Percentiles rank a stretch among this genome's conserved stretches.
Evolutionary conservation across 345 rosid genomes (phyloP).

Genomic region (Pelargonium nanum): DNA sequence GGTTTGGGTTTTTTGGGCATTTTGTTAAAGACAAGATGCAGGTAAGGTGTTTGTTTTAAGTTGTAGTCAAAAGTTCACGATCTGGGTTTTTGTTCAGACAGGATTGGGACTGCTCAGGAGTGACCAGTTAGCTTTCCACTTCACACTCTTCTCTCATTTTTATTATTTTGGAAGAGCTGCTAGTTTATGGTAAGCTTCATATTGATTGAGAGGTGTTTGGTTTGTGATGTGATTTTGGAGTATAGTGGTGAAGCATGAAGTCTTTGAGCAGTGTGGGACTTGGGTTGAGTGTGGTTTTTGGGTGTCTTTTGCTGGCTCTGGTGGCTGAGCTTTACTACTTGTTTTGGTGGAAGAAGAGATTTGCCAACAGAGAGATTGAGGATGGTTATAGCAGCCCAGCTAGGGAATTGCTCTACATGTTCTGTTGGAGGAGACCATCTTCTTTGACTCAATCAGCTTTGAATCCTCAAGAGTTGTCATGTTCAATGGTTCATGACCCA

Average conservation of each 20-base stretch:
- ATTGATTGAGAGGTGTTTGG: neutral
- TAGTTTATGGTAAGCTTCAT: neutral
- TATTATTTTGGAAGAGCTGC: neutral
- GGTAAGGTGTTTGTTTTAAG: slow-evolving; percentile 20
- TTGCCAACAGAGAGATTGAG: slow-evolving; percentile 31
- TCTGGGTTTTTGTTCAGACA: slow-evolving; percentile 20
- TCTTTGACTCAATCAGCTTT: slow-evolving; percentile 29
- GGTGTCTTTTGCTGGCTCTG: slow-evolving; percentile 70
- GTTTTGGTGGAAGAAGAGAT: slow-evolving; percentile 82
- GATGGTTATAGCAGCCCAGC: slow-evolving; percentile 61
- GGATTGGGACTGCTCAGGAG: slow-evolving; percentile 17
- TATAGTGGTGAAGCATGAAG: slow-evolving; percentile 41
- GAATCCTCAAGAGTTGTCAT: slow-evolving; percentile 28
- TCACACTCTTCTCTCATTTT: slow-evolving; percentile 1
- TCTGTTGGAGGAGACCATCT: slow-evolving; percentile 53
- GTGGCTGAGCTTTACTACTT: slow-evolving; percentile 78
- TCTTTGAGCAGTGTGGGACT: slow-evolving; percentile 88
- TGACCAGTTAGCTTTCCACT: too few relatives aligned
- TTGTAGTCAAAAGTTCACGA: slow-evolving; percentile 19
- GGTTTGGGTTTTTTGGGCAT: slow-evolving; percentile 7
- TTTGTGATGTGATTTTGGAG: neutral
- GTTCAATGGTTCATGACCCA: slow-evolving; percentile 27
- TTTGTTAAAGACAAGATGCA: too few relatives aligned
- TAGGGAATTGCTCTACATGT: slow-evolving; percentile 66
- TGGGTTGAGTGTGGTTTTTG: slow-evolving; percentile 84